Evolutionary conservation across 2,329 filamentous ascomycete genomes (phyloP).

Genomic region (Fusarium anthophilum): DNA sequence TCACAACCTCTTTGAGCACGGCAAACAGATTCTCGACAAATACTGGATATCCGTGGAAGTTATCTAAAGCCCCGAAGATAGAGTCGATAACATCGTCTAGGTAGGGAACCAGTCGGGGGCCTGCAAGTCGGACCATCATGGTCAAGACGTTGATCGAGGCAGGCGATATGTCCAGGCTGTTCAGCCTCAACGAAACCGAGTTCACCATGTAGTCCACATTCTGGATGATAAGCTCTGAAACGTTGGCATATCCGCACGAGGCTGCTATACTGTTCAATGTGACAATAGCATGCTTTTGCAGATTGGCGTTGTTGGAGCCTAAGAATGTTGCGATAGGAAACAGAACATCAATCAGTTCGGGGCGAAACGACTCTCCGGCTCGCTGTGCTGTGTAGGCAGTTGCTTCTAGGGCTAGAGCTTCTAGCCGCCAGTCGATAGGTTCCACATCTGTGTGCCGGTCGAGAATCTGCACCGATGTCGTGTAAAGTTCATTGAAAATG

Average conservation of each 20-base stretch:
- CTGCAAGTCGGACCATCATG: slow-evolving; percentile 94
- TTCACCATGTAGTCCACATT: slow-evolving; percentile 99
- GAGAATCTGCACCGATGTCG: slow-evolving; percentile 71
- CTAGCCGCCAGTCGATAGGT: slow-evolving; percentile 73
- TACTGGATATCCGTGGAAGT: slow-evolving; percentile 89
- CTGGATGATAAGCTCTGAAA: slow-evolving; percentile 82
- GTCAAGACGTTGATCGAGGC: slow-evolving; percentile 88
- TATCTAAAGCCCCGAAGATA: slow-evolving; percentile 92
- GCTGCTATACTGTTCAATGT: slow-evolving; percentile 82
- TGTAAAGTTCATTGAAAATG: slow-evolving; percentile 72
- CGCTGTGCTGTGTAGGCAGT: slow-evolving; percentile 78
- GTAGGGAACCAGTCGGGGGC: slow-evolving; percentile 82
- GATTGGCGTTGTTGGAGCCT: slow-evolving; percentile 71
- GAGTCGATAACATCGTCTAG: slow-evolving; percentile 91
- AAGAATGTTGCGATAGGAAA: slow-evolving; percentile 93
- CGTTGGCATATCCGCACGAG: slow-evolving; percentile 77
- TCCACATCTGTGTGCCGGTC: slow-evolving; percentile 61
- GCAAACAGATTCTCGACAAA: slow-evolving; percentile 88
- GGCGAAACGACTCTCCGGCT: slow-evolving; percentile 74
- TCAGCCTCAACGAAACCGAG: slow-evolving; percentile 86
- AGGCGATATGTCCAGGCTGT: slow-evolving; percentile 90
- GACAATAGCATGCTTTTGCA: slow-evolving; percentile 84
- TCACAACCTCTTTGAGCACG: slow-evolving; percentile 83
- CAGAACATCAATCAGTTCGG: slow-evolving; percentile 88
- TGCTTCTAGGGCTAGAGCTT: slow-evolving; percentile 83